A percentile compares a stretch with the other conserved stretches of the same genome.
Evolutionary conservation across 768 basidiomycete species (phyloP).

Genomic region (Lentinula edodes): DNA sequence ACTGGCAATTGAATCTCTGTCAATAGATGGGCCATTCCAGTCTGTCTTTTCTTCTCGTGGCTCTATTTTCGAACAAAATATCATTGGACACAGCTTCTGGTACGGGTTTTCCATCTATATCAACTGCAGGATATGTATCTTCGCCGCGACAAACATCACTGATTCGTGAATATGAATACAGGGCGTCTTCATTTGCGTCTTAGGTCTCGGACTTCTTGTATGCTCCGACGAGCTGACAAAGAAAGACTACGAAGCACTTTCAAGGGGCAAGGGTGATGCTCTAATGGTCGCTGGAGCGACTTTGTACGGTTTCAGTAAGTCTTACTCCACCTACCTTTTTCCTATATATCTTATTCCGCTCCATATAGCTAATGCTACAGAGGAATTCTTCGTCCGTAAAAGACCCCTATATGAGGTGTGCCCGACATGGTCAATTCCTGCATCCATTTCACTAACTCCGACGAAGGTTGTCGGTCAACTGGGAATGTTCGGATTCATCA

Average conservation of each 20-base stretch:
- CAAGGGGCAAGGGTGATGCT: conserved; percentile 71
- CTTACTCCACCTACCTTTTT: too few relatives aligned
- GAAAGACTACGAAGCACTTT: conserved; percentile 65
- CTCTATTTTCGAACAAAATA: conserved; percentile 76
- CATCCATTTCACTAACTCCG: not conserved
- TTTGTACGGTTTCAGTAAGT: conserved; percentile 80
- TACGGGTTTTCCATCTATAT: conserved; percentile 22
- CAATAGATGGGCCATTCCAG: conserved; percentile 79
- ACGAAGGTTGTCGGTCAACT: conserved; percentile 68
- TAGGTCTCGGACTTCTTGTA: conserved; percentile 76
- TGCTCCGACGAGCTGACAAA: conserved; percentile 71
- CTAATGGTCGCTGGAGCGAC: conserved; percentile 87
- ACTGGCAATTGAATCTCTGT: not conserved
- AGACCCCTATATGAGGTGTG: conserved; percentile 68
- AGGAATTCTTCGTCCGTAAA: conserved; percentile 80
- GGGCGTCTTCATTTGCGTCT: conserved; percentile 72
- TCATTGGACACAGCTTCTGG: conserved; percentile 80
- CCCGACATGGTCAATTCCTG: not conserved
- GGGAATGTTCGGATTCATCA: conserved; percentile 79
- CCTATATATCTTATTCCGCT: not conserved
- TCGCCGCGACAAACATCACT: not conserved
- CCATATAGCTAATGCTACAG: conserved; percentile 72
- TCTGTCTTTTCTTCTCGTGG: conserved; percentile 80
- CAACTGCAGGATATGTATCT: too few relatives aligned
- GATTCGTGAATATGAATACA: conserved; percentile 15